These are phyloP conservation scores for Rhizopogon salebrosus DNA, from an alignment of 768 basidiomycete genomes.

Conservation along the genomic window DNA sequence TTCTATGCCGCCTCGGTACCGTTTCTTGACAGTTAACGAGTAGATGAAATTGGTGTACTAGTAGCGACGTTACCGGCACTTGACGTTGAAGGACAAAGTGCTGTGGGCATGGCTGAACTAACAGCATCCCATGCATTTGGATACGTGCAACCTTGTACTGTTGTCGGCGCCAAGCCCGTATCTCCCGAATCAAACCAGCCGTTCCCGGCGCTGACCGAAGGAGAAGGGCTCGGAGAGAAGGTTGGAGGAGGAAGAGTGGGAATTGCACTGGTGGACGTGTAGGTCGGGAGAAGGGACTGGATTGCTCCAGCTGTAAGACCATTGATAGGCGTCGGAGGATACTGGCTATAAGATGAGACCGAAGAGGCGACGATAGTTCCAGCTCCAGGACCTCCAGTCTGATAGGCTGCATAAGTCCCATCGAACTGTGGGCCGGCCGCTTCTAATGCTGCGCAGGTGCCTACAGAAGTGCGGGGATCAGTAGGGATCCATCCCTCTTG, in stretches of 20 bases:
- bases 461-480: slow-evolving; percentile 64
- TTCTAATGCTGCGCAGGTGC: slow-evolving; percentile 58
- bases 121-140: slow-evolving; percentile 62
- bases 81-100: slow-evolving; percentile 30
- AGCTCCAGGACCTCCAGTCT: slow-evolving; percentile 62
- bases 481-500: slow-evolving; percentile 73
- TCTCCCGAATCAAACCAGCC: slow-evolving; percentile 58
- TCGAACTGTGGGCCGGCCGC: slow-evolving; percentile 38
- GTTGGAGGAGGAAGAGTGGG: slow-evolving; percentile 53
- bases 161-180: slow-evolving; percentile 47
- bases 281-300: slow-evolving; percentile 46
- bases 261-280: slow-evolving; percentile 55
- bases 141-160: slow-evolving; percentile 60
- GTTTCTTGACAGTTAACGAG: background rate
- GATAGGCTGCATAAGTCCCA: slow-evolving; percentile 55
- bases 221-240: slow-evolving; percentile 36
- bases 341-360: slow-evolving; percentile 38
- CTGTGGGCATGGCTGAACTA: slow-evolving; percentile 40
- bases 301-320: slow-evolving; percentile 35
- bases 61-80: background rate
- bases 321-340: slow-evolving; percentile 49
- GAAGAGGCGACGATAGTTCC: slow-evolving; percentile 40
- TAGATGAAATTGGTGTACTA: background rate
- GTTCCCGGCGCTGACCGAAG: slow-evolving; percentile 38
- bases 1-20: background rate